A percentile compares a stretch with the other conserved stretches of the same genome.
Evolutionary conservation across 768 basidiomycete species (phyloP).

Genomic region (Rhodotorula sphaerocarpa): DNA sequence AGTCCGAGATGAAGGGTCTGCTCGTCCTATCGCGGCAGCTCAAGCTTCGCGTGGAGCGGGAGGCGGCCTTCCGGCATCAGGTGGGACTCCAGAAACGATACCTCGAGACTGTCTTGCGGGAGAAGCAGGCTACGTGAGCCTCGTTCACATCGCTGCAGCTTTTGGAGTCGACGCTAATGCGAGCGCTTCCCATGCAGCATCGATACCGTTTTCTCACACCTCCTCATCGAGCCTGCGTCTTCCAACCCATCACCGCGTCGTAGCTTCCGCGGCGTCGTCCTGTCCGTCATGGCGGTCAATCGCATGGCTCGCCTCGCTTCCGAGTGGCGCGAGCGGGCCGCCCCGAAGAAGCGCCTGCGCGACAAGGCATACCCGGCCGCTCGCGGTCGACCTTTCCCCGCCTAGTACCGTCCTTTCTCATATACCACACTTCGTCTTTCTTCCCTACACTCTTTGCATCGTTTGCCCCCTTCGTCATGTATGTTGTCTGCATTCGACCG

Average conservation of each 20-base stretch:
- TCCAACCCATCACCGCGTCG: not conserved
- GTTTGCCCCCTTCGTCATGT: too few relatives aligned
- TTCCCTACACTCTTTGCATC: not conserved
- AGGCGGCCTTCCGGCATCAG: slow-evolving; percentile 66
- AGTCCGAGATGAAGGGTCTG: slow-evolving; percentile 79
- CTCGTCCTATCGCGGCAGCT: slow-evolving; percentile 84
- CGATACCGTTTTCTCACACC: slow-evolving; percentile 25
- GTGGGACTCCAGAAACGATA: slow-evolving; percentile 83
- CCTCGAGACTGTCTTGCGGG: slow-evolving; percentile 53
- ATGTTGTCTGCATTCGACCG: too few relatives aligned
- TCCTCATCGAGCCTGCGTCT: slow-evolving; percentile 21
- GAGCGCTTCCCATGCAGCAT: slow-evolving; percentile 18
- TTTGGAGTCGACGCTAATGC: fast-evolving
- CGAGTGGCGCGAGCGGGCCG: slow-evolving; percentile 28
- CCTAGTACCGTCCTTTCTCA: too few relatives aligned
- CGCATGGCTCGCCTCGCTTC: slow-evolving; percentile 26
- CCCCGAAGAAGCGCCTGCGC: slow-evolving; percentile 23
- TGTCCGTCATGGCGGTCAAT: slow-evolving; percentile 29
- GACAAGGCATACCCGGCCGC: slow-evolving; percentile 32
- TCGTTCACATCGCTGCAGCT: not conserved
- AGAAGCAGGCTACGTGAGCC: slow-evolving; percentile 35
- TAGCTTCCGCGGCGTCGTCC: slow-evolving; percentile 25
- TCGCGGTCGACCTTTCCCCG: slow-evolving; percentile 32
- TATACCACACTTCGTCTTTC: not conserved
- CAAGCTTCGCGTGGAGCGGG: slow-evolving; percentile 82